Evolutionary conservation across 805 yeast genomes (phyloP).

Genomic region (Spathaspora arborariae): DNA sequence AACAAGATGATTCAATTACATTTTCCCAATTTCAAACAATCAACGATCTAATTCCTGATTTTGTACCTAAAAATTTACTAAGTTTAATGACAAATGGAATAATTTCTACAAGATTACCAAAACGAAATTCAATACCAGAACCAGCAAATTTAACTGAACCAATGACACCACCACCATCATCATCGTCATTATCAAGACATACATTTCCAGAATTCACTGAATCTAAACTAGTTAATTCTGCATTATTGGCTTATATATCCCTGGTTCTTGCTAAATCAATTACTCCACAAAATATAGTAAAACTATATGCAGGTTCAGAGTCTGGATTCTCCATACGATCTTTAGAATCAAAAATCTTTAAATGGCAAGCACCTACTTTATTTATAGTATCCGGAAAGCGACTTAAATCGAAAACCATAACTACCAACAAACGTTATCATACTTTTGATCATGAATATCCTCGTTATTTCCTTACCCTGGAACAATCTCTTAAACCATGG

Average conservation of each 20-base stretch:
- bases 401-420: constrained; percentile 30
- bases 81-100: constrained; percentile 1
- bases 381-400: constrained; percentile 65
- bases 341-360: constrained; percentile 75
- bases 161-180: background rate
- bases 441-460: constrained; percentile 50
- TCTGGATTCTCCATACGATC: constrained; percentile 87
- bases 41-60: constrained; percentile 13
- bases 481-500: constrained; percentile 24
- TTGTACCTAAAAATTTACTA: constrained; percentile 5
- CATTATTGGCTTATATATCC: constrained; percentile 37
- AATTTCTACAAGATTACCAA: background rate
- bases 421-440: constrained; percentile 44
- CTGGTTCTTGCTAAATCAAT: constrained; percentile 19
- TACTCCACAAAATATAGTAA: constrained; percentile 43
- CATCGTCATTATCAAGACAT: background rate
- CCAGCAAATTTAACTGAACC: background rate
- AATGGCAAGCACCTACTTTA: constrained; percentile 87
- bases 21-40: constrained; percentile 15
- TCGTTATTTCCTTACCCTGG: constrained; percentile 25
- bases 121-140: background rate
- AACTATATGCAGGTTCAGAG: constrained; percentile 68
- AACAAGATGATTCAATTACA: constrained; percentile 8
- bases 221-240: constrained; percentile 39
- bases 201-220: constrained; percentile 9